Percentiles rank a stretch among this genome's conserved stretches.
Evolutionary conservation across 2,329 filamentous ascomycete species (phyloP).

Genomic region (Pseudogymnoascus verrucosus): DNA sequence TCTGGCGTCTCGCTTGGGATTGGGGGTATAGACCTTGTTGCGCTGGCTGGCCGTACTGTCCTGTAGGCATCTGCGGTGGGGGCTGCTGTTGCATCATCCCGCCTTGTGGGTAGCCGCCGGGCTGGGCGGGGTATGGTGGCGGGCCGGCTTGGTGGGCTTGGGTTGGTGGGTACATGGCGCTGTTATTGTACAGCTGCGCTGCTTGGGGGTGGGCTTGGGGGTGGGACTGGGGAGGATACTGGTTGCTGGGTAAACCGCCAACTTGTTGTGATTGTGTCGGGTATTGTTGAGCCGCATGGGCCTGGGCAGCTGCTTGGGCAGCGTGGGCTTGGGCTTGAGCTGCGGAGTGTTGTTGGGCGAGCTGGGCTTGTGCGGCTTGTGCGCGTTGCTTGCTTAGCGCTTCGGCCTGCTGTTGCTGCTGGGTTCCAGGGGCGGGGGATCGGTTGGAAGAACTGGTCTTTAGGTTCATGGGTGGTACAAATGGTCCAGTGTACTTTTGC

Average conservation of each 20-base stretch:
- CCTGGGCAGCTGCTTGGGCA: constrained; percentile 53
- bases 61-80: constrained; percentile 55
- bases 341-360: constrained; percentile 26
- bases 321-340: constrained; percentile 54
- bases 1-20: constrained; percentile 71
- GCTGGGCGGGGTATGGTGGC: constrained; percentile 72
- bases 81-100: constrained; percentile 54
- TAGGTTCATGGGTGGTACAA: constrained; percentile 93
- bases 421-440: constrained; percentile 84
- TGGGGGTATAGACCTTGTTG: constrained; percentile 65
- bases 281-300: constrained; percentile 38
- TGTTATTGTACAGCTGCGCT: constrained; percentile 68
- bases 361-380: constrained; percentile 53
- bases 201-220: constrained; percentile 35
- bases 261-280: constrained; percentile 9
- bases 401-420: constrained; percentile 93
- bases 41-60: constrained; percentile 53
- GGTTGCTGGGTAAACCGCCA: constrained; percentile 36
- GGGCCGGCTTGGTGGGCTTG: constrained; percentile 51
- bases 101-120: constrained; percentile 65
- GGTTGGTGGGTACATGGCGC: constrained; percentile 67
- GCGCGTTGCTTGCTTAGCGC: constrained; percentile 88
- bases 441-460: constrained; percentile 79
- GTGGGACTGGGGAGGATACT: constrained; percentile 40
- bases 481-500: constrained; percentile 91